Evolutionary conservation across 441 rosid genomes (phyloP).

Genomic region (Geranium incanum): DNA sequence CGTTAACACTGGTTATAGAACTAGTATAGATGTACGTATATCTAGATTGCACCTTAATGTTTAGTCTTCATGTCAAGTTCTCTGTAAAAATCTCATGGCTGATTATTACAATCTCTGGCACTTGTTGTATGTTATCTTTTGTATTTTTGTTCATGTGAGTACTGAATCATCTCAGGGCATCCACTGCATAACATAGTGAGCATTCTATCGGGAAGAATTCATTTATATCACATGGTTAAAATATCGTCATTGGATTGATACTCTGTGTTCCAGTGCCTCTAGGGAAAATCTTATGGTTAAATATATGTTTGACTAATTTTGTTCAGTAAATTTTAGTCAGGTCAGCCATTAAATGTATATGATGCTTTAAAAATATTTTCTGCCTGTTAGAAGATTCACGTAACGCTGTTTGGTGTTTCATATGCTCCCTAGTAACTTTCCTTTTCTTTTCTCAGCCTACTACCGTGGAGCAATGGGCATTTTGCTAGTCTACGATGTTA

Average conservation of each 20-base stretch:
- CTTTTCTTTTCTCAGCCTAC: slow-evolving; percentile 38
- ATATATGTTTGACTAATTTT: neutral
- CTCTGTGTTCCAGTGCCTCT: neutral
- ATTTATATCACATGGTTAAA: neutral
- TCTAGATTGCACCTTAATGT: neutral
- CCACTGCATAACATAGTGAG: neutral
- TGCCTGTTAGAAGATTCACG: neutral
- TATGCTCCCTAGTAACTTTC: neutral
- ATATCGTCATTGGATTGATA: neutral
- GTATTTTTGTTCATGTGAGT: neutral
- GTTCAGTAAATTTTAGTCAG: neutral
- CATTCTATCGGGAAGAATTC: neutral
- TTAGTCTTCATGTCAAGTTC: neutral
- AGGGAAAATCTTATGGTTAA: neutral
- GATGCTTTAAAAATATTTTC: neutral
- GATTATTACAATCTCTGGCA: neutral
- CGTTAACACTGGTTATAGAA: neutral
- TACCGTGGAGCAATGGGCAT: slow-evolving; percentile 79
- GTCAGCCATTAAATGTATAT: neutral
- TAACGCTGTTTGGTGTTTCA: neutral
- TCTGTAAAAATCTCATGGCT: neutral
- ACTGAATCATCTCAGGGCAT: neutral
- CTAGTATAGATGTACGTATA: neutral
- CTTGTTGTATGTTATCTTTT: neutral
- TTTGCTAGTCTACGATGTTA: slow-evolving; percentile 47